Evolutionary conservation across 2,329 filamentous ascomycete genomes (phyloP), one percentile per base, ranked within the genome.

Genomic region (Fusarium xylarioides): DNA sequence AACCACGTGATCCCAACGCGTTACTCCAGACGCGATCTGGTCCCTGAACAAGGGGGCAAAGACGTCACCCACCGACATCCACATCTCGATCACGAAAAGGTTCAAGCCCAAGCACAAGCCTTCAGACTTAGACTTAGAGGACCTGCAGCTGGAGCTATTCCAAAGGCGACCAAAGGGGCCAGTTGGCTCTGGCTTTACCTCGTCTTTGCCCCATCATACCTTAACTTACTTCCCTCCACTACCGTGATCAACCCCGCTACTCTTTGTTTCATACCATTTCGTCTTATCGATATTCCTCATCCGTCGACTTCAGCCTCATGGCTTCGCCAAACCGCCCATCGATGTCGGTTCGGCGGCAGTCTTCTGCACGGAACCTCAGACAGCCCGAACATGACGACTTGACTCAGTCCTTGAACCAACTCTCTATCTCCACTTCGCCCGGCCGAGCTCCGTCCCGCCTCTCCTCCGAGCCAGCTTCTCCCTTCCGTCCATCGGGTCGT

Each of bases 391-490:
- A 77, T 47, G 79, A 81, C 61, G 82, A 81, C 56, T 77, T 86
- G 68, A 78, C 83, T 40, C 81, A 81, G 60, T 85, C 85, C 32
- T 80, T 87, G 58, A 81, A 82, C 66, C 83, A 84, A 61, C 84
- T 88, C 23, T 84, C 85, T 23, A 78, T 87, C 53, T 80, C 82
- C 30, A 76, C 72, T 70, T 79, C 80, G 37, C 78, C 81, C 52
- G 77, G 78, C 55, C 71, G 63, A 49, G 68, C 71, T 42, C 71
- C 78, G 54, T 74, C 80, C n/a, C 79, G 78, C 34, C 78, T 83
- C 21, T 81, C 83, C 16, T 81, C 83, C 66, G 80, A 82, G 60
- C 82, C 81, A 28, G 76, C 80, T 23, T 78, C 82, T 60, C 81
- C 80, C 14, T 83, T 83, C 35, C 79, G 79, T n/a, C 82, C 83